Evolutionary conservation across 768 basidiomycete genomes (phyloP), one percentile per base, ranked within the genome.

Genomic region (Leccinum obscurum): DNA sequence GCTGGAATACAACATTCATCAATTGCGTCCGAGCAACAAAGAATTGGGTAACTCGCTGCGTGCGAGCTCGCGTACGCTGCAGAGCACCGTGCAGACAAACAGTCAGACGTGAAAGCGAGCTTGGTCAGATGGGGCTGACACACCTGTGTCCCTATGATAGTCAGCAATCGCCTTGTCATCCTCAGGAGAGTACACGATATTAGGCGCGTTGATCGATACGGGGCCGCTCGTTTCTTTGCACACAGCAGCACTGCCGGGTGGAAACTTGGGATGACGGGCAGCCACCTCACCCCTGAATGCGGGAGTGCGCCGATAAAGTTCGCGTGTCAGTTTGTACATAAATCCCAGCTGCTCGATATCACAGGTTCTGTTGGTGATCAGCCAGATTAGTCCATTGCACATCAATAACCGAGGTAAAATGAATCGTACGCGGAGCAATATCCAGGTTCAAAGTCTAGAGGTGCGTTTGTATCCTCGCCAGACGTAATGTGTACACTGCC

Each of bases 261-360:
- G 49, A 52, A 79, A 80, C 6, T 56, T 22, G 2, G 78, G 78
- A 32, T 71, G 68, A 15, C 20, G 2, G 0, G n/a, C 7, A 17
- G 59, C 22, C 1, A 59, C 55, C 35, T 70, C 70, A 22, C 70
- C 70, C 0, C 68, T 65, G 55, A 64, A 71, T 8, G 54, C 54
- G 8, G 74, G 65, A 80, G 86, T 82, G 14, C 87, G 82, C 39
- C 87, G 80, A 3, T 75, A 73, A 10, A 84, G 62, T 71, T 89
- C 86, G 1, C 86, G 77, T 4, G 68, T 56, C 57, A 78, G 78
- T 62, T 88, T 89, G 70, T 87, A 88, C 0, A 67, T 75, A 77
- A 82, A 83, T 55, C 72, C 74, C 50, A 86, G 63, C 26, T 79
- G 71, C 1, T 68, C 77, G 4, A 88, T 26, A 65, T 85, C 83